Conservation (phyloP, 768 basidiomycete species). For the Bullera alba region DNA sequence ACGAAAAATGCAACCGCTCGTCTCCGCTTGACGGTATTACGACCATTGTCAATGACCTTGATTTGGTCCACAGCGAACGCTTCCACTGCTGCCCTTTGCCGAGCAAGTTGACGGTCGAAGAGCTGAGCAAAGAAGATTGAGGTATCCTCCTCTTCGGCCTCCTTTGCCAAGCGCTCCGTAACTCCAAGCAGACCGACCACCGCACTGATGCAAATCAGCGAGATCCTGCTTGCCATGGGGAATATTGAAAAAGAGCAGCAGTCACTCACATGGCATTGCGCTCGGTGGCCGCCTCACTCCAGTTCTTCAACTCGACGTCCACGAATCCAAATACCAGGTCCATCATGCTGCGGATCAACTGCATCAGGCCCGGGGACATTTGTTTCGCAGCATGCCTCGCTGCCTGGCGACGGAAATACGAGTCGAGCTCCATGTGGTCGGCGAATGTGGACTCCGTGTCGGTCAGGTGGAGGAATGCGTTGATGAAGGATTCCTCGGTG, state of each 20-base stretch:
- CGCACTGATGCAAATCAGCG: slow-evolving; percentile 54
- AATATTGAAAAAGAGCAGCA: slow-evolving; percentile 2
- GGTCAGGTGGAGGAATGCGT: slow-evolving; percentile 86
- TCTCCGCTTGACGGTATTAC: slow-evolving; percentile 83
- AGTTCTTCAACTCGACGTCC: slow-evolving; percentile 69
- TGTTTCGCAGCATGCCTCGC: slow-evolving; percentile 54
- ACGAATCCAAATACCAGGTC: slow-evolving; percentile 94
- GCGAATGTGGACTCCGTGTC: slow-evolving; percentile 84
- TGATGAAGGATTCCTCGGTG: slow-evolving; percentile 77
- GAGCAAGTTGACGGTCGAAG: slow-evolving; percentile 73
- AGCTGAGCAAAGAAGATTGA: slow-evolving; percentile 60
- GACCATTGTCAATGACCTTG: slow-evolving; percentile 79
- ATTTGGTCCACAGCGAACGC: slow-evolving; percentile 67
- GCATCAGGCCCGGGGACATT: slow-evolving; percentile 62
- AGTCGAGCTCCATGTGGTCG: slow-evolving; percentile 88
- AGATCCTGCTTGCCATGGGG: neutral
- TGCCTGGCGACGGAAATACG: slow-evolving; percentile 90
- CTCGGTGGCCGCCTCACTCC: slow-evolving; percentile 71
- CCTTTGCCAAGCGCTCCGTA: slow-evolving; percentile 67
- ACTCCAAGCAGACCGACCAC: slow-evolving; percentile 72
- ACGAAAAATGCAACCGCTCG: slow-evolving; percentile 87
- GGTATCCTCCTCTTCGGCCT: slow-evolving; percentile 73
- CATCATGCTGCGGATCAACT: slow-evolving; percentile 80
- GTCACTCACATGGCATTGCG: slow-evolving; percentile 66
- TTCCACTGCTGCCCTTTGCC: slow-evolving; percentile 69